Conservation (phyloP, 768 basidiomycete genomes). For the Xerocomellus chrysenteron region DNA sequence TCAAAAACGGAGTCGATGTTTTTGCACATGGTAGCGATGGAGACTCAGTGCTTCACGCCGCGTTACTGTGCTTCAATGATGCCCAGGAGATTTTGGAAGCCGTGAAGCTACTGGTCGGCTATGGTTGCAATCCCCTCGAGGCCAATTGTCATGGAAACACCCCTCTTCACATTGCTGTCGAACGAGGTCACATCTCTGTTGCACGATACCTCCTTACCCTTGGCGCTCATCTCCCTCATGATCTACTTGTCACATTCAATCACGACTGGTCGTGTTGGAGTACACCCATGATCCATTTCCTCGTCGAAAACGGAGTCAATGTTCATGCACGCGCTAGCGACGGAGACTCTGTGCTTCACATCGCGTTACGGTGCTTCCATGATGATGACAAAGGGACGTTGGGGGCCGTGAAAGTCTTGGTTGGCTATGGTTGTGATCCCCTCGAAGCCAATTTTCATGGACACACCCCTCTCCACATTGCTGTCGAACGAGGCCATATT, state of each 20-base stretch:
- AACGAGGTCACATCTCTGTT: background rate
- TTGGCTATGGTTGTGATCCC: background rate
- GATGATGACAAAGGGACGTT: background rate
- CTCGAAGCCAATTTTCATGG: background rate
- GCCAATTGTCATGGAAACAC: background rate
- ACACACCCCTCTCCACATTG: background rate
- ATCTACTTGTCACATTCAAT: background rate
- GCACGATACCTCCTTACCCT: background rate
- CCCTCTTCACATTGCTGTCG: background rate
- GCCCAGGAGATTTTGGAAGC: background rate
- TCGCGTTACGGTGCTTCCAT: too few relatives aligned
- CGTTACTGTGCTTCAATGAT: background rate
- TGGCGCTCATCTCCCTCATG: background rate
- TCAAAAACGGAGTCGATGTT: background rate
- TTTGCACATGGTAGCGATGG: background rate
- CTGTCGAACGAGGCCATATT: background rate
- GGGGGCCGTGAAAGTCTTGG: background rate
- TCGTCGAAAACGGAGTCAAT: too few relatives aligned
- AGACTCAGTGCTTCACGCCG: background rate
- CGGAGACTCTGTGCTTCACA: background rate
- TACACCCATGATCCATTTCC: background rate
- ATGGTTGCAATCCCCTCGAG: background rate
- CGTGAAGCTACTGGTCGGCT: background rate
- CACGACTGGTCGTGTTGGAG: too few relatives aligned
- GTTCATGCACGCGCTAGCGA: too few relatives aligned